A percentile compares a stretch with the other conserved stretches of the same genome.
Conservation (phyloP, 208 protist species). For the Wallacemonas sp. region DNA sequence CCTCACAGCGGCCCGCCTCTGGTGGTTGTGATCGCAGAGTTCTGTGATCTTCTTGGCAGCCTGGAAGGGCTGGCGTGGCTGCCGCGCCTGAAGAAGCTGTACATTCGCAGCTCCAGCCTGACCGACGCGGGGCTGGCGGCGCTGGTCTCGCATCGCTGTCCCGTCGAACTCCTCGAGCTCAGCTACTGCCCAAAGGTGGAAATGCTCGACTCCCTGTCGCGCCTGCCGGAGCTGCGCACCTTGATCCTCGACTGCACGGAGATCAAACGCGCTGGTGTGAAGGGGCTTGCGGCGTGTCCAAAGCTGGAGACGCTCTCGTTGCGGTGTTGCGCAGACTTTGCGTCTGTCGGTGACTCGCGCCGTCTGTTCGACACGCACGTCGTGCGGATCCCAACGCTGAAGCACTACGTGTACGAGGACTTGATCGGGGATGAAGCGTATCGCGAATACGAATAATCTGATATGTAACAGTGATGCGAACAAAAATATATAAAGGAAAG, state of each 20-base stretch:
- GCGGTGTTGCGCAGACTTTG: slow-evolving; percentile 58
- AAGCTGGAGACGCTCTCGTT: slow-evolving; percentile 46
- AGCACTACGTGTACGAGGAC: slow-evolving; percentile 54
- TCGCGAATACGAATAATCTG: slow-evolving; percentile 21
- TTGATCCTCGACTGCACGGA: slow-evolving; percentile 68
- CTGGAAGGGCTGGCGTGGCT: slow-evolving; percentile 43
- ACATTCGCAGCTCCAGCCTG: slow-evolving; percentile 58
- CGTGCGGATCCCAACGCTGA: slow-evolving; percentile 33
- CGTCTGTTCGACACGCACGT: slow-evolving; percentile 25
- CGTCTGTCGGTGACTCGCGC: slow-evolving; percentile 25
- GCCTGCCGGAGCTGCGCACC: slow-evolving; percentile 33
- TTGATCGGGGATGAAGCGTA: slow-evolving; percentile 40
- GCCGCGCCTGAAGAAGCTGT: slow-evolving; percentile 39
- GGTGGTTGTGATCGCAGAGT: slow-evolving; percentile 55
- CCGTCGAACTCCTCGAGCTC: slow-evolving; percentile 46
- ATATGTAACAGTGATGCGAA: neutral
- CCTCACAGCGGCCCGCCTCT: slow-evolving; percentile 22
- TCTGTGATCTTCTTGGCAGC: slow-evolving; percentile 44
- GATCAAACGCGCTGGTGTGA: slow-evolving; percentile 37
- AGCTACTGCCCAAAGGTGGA: slow-evolving; percentile 69
- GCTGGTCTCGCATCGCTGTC: slow-evolving; percentile 17
- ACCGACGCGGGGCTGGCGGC: slow-evolving; percentile 16
- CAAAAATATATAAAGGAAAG: no score
- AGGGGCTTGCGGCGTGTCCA: slow-evolving; percentile 24
- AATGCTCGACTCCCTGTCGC: slow-evolving; percentile 29